Evolutionary conservation across 1,284 basidiomycete genomes (phyloP), one percentile per base, ranked within the genome.

Genomic region (Ustilago nuda): DNA sequence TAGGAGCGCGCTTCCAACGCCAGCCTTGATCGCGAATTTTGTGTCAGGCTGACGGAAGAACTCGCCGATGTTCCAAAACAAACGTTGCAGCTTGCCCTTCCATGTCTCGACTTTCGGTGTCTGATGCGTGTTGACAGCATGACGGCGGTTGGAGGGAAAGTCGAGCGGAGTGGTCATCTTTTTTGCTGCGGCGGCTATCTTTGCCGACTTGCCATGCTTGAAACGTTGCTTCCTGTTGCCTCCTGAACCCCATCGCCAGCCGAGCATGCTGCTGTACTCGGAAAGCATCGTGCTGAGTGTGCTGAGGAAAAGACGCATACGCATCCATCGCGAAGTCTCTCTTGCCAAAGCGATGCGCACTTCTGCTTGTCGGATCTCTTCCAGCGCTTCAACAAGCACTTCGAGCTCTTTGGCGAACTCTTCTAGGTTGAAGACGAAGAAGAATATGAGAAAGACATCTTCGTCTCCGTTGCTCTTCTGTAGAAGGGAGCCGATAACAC

Each of bases 1-100:
- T 3, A 97, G 87, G 23, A 95, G 87, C 0, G 93, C 92, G 52
- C 92, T 90, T 3, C 88, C 89, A 1, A 88, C 56, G 2, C 88
- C 95, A 0, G 92, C 91, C 86, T 97, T 97, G 87, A 97, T 89
- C 0, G 94, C 92, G 86, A 94, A 96, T 80, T 93, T 92, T 75
- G 92, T 89, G 80, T 96, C 92, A 3, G 91, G 90, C 81, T 93
- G 91, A 58, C 89, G 88, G 68, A 95, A 85, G 32, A 90, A 88
- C 39, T 89, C 91, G 0, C 93, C 91, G 5, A 95, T 78, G 4
- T 88, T 87, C 96, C 95, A 98, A 13, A 95, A 60, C 45, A 87
- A n/a, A 86, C 43, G 88, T 87, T 74, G 64, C 35, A 80, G 45
- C 63, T 73, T 73, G 27, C 79, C 71, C 9, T 76, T 54, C 62